phyloP scores from a whole-genome alignment of 73 alveolate genomes.

The Symbiodinium natans region DNA sequence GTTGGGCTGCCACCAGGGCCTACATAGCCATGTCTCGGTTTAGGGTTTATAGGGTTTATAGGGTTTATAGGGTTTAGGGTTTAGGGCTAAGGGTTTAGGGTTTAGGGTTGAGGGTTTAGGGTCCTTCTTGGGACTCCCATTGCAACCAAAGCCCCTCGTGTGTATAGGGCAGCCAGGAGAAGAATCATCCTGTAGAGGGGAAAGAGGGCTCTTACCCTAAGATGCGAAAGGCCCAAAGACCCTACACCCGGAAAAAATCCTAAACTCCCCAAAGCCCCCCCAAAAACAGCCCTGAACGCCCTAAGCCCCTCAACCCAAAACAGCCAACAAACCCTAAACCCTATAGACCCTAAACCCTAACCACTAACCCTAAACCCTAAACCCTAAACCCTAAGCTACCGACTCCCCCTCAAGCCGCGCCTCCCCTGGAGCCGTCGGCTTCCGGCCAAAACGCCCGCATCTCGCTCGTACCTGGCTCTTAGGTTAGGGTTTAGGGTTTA shows the following conservation, averaged over 20 bases:
- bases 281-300: not conserved
- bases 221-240: not conserved
- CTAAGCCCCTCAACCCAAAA: not conserved
- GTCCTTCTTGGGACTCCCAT: no score
- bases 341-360: not conserved
- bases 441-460: not conserved
- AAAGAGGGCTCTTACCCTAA: constrained; percentile 15
- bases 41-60: no score
- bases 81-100: no score
- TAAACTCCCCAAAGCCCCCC: not conserved
- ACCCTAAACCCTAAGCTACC: not conserved
- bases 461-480: not conserved
- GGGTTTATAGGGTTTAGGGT: not conserved
- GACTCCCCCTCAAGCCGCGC: not conserved
- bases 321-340: no score
- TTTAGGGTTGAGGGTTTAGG: no score
- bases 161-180: no score
- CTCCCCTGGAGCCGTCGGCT: constrained; percentile 1
- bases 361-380: not conserved
- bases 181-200: no score
- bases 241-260: not conserved
- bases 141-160: no score
- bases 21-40: no score
- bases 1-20: no score
- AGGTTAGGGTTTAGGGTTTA: no score